Conservation (phyloP, 83 land plant species). For the Picea abies region DNA sequence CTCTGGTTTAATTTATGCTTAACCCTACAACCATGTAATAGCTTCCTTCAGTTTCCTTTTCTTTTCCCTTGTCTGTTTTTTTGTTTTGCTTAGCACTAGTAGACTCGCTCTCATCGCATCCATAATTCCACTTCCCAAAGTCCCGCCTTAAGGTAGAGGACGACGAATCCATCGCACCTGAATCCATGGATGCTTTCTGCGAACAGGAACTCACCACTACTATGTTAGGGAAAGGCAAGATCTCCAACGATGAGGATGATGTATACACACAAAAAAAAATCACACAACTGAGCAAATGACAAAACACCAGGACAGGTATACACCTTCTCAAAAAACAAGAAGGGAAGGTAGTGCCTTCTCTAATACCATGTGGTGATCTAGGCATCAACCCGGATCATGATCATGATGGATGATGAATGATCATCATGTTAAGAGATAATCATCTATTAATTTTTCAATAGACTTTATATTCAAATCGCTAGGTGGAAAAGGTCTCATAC, state of each 20-base stretch:
- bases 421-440: no score
- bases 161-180: constrained; percentile 29
- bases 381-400: no score
- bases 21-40: constrained; percentile 15
- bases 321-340: no score
- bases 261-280: background rate
- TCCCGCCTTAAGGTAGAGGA: constrained; percentile 43
- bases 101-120: constrained; percentile 23
- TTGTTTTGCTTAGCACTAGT: constrained; percentile 16
- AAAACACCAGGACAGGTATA: no score
- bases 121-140: constrained; percentile 10
- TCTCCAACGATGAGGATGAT: constrained; percentile 17
- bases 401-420: no score
- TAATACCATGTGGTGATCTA: no score
- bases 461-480: no score
- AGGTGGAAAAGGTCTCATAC: no score
- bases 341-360: no score
- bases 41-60: background rate
- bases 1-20: constrained; percentile 26
- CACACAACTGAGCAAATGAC: no score
- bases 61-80: constrained; percentile 49
- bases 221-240: constrained; percentile 27
- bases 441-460: no score
- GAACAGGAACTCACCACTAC: constrained; percentile 21
- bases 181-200: constrained; percentile 51